Evolutionary conservation across 2,329 filamentous ascomycete species (phyloP).

Genomic region (Orbilia blumenaviensis): DNA sequence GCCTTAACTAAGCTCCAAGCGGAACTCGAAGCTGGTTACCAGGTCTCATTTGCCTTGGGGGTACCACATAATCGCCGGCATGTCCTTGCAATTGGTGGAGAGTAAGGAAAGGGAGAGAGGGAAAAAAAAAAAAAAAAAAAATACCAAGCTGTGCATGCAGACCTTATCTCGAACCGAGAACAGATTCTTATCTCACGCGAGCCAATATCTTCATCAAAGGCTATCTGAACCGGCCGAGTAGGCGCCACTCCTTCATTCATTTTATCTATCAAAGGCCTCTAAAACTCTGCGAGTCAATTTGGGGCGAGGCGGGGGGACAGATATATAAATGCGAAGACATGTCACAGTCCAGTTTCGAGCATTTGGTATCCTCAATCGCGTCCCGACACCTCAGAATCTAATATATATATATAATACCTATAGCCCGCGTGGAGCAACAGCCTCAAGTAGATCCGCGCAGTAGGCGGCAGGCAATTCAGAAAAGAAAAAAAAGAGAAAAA

Average conservation of each 20-base stretch:
- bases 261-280: slow-evolving; percentile 1
- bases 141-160: neutral
- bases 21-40: neutral
- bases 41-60: slow-evolving; percentile 19
- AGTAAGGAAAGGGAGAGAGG: neutral
- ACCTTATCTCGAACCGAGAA: slow-evolving; percentile 33
- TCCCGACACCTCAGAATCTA: neutral
- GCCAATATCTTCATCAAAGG: slow-evolving; percentile 26
- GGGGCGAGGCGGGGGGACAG: neutral
- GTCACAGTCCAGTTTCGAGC: neutral
- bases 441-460: neutral
- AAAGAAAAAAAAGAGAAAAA: neutral
- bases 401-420: neutral
- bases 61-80: slow-evolving; percentile 1
- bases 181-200: slow-evolving; percentile 48
- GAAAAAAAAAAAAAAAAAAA: neutral
- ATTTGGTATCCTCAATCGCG: neutral
- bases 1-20: slow-evolving; percentile 28
- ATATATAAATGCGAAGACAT: slow-evolving; percentile 13
- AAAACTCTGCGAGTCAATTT: neutral
- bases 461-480: neutral
- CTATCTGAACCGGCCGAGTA: slow-evolving; percentile 28
- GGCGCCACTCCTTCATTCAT: slow-evolving; percentile 11
- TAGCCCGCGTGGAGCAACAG: no score
- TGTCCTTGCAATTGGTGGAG: neutral